A percentile compares a stretch with the other conserved stretches of the same genome.
Conservation (phyloP, 805 yeast species). For the Isabelozyma heimii region DNA sequence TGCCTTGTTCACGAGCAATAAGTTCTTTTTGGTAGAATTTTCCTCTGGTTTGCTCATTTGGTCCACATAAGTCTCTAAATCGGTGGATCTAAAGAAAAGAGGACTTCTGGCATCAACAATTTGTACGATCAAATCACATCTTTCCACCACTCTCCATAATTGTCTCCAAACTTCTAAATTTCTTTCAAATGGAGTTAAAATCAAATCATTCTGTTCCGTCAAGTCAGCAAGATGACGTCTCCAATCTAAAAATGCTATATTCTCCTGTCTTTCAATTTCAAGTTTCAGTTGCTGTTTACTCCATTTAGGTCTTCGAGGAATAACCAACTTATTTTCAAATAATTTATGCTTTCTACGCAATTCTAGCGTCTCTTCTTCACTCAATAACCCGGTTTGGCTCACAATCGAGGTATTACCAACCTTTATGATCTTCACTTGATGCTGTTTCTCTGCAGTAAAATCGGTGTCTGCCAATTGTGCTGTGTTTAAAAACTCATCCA, state of each 20-base stretch:
- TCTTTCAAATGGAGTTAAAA: conserved; percentile 95
- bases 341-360: conserved; percentile 62
- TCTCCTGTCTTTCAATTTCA: conserved; percentile 83
- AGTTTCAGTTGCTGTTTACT: conserved; percentile 62
- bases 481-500: conserved; percentile 91
- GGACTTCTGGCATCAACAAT: conserved; percentile 98
- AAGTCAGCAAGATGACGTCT: conserved; percentile 82
- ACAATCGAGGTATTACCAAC: conserved; percentile 52
- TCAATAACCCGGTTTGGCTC: conserved; percentile 48
- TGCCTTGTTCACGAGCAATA: conserved; percentile 88
- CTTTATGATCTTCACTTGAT: conserved; percentile 79
- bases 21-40: conserved; percentile 58
- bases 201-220: conserved; percentile 79
- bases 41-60: conserved; percentile 59
- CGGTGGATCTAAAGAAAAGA: conserved; percentile 80
- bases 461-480: conserved; percentile 96
- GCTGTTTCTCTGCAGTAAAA: conserved; percentile 86
- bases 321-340: conserved; percentile 69
- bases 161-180: conserved; percentile 98
- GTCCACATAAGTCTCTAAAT: conserved; percentile 78
- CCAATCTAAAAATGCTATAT: conserved; percentile 91
- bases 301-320: conserved; percentile 95
- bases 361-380: conserved; percentile 62
- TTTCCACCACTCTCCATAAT: conserved; percentile 95
- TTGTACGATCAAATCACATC: conserved; percentile 91